These are phyloP conservation scores for Anethum foeniculum DNA, from an alignment of 140 eudicot genomes.

Conservation along the genomic window DNA sequence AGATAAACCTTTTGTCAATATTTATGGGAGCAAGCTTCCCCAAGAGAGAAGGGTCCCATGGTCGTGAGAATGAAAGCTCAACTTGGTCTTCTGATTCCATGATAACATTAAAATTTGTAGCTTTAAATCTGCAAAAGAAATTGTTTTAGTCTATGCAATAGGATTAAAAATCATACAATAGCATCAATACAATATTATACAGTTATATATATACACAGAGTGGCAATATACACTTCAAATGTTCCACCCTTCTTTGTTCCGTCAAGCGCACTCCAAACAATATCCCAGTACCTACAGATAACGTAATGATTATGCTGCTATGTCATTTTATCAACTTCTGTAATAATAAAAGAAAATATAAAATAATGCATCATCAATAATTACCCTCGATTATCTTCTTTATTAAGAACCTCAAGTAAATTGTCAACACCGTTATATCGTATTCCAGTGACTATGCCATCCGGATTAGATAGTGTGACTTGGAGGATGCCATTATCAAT, in stretches of 20 bases:
- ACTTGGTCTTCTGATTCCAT: slow-evolving; percentile 62
- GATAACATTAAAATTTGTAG: slow-evolving; percentile 50
- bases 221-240: slow-evolving; percentile 48
- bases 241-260: slow-evolving; percentile 50
- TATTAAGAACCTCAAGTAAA: slow-evolving; percentile 57
- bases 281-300: slow-evolving; percentile 71
- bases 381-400: slow-evolving; percentile 78
- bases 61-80: slow-evolving; percentile 50
- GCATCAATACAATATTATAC: background rate
- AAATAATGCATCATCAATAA: background rate
- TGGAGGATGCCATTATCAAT: slow-evolving; percentile 76
- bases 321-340: background rate
- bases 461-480: slow-evolving; percentile 69
- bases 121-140: slow-evolving; percentile 40
- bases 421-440: slow-evolving; percentile 63
- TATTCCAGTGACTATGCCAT: slow-evolving; percentile 59
- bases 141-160: background rate
- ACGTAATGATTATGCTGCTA: background rate
- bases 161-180: background rate
- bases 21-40: slow-evolving; percentile 49
- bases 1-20: slow-evolving; percentile 44
- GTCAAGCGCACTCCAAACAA: slow-evolving; percentile 75
- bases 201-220: background rate
- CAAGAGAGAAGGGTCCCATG: slow-evolving; percentile 47
- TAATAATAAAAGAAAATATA: background rate